Evolutionary conservation across 1,284 basidiomycete species (phyloP), one percentile per base, ranked within the genome.

Genomic region (Agaricales sp.): DNA sequence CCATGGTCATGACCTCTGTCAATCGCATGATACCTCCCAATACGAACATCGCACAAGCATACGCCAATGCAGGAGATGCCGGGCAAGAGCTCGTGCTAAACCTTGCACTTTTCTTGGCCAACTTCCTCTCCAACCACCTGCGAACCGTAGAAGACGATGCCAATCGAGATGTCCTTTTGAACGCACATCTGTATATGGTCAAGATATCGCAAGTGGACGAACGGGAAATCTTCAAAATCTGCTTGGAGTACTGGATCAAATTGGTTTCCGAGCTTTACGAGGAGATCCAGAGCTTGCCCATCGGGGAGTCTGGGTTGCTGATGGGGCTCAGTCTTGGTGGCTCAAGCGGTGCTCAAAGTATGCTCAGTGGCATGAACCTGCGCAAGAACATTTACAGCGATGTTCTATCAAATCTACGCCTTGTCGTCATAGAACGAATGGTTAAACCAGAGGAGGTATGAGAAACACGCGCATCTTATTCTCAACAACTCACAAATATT

Each of bases 391-490:
- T 95, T 59, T 97, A 96, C 65, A 82, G 85, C 55, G 92, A 96
- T 58, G 92, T 99, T 22, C 73, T 99, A 51, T 94, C 90, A 46
- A 98, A 99, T 64, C 67, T 99, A 55, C 81, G 96, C 37, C 69
- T 99, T 54, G 95, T 99, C 46, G 93, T 99, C 66, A 97, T 99
- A 58, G 95, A 98, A 68, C 83, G 92, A 61, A 99, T 99, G 96
- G 96, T 98, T 58, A 99, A 99, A 68, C 96, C 96, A 11, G 96
- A 99, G 66, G 96, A 99, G 78, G 92, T 92, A 54, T n/a, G n/a
- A 52, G 78, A 65, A 14, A 18, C 11, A 46, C 23, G 39, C 26
- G 2, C n/a, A 19, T 37, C 49, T 43, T 24, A 41, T 46, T 22
- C 41, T 52, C 4, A 50, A 49, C 46, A 48, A 46, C 38, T 21